Conservation (phyloP, 352 stramenopile species). For the Phytophthora pistaciae region DNA sequence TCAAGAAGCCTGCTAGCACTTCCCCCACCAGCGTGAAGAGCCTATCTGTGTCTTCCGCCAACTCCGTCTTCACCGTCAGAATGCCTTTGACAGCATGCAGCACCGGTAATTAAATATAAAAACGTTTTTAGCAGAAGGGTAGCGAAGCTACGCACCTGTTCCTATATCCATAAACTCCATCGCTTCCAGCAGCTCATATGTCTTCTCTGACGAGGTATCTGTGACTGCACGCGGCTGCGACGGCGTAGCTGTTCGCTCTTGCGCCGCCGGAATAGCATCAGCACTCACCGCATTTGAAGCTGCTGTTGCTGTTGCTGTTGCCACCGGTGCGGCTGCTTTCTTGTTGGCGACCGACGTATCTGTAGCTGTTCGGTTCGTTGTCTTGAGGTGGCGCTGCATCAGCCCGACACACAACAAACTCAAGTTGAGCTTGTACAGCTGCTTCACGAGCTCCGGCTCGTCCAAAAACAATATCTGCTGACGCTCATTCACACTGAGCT, state of each 20-base stretch:
- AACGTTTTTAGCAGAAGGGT: no score
- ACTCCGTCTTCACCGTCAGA: conserved; percentile 86
- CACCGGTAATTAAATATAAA: conserved; percentile 5
- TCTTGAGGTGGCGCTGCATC: conserved; percentile 86
- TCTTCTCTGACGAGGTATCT: conserved; percentile 58
- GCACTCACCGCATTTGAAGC: not conserved
- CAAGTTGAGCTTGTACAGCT: conserved; percentile 90
- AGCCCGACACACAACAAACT: conserved; percentile 85
- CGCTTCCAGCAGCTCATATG: conserved; percentile 86
- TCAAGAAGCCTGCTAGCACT: conserved; percentile 73
- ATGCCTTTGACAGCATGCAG: conserved; percentile 50
- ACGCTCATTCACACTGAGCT: conserved; percentile 66
- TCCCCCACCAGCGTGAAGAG: conserved; percentile 73
- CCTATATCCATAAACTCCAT: conserved; percentile 93
- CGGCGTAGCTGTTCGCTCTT: conserved; percentile 16
- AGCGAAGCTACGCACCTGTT: conserved; percentile 46
- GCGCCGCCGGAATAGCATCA: not conserved
- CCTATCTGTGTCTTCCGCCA: conserved; percentile 72
- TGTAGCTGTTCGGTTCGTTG: conserved; percentile 28
- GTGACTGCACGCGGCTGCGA: conserved; percentile 17
- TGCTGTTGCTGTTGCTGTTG: not conserved
- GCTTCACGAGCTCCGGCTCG: conserved; percentile 84
- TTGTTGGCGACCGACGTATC: conserved; percentile 8
- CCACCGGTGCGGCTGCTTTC: not conserved
- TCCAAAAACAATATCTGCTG: conserved; percentile 86